These are phyloP conservation scores for Medakamo hakoo DNA, from an alignment of 139 green algal genomes.

Conservation along the genomic window DNA sequence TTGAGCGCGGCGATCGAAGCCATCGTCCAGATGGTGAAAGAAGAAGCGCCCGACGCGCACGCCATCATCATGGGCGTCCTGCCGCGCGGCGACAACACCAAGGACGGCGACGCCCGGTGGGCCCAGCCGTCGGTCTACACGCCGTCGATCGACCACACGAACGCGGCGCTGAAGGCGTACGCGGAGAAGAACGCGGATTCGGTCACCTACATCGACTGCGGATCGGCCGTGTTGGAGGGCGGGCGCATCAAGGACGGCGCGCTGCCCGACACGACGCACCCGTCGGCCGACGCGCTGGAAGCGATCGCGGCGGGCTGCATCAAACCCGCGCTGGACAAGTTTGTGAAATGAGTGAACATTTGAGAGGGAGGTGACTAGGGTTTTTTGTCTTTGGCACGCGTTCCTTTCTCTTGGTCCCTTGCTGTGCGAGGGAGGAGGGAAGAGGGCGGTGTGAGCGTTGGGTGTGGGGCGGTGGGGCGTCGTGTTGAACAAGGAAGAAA, in stretches of 20 bases:
- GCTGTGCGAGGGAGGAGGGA: too few relatives aligned
- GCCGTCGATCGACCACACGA: background rate
- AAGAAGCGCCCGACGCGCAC: background rate
- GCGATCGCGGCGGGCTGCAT: background rate
- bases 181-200: background rate
- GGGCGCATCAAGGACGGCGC: background rate
- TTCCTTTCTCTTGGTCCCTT: too few relatives aligned
- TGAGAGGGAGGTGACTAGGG: too few relatives aligned
- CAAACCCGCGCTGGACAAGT: background rate
- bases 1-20: background rate
- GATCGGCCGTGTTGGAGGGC: background rate
- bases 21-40: background rate
- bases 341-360: too few relatives aligned
- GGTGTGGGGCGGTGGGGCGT: too few relatives aligned
- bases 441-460: too few relatives aligned
- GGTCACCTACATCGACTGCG: background rate
- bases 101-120: too few relatives aligned
- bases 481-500: too few relatives aligned
- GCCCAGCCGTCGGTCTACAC: background rate
- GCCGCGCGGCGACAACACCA: background rate
- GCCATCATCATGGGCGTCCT: background rate
- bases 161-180: background rate
- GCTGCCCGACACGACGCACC: background rate
- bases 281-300: background rate
- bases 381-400: too few relatives aligned